phyloP scores from a whole-genome alignment of 1,139 yeast genomes.

The Williopsis jadinii region DNA sequence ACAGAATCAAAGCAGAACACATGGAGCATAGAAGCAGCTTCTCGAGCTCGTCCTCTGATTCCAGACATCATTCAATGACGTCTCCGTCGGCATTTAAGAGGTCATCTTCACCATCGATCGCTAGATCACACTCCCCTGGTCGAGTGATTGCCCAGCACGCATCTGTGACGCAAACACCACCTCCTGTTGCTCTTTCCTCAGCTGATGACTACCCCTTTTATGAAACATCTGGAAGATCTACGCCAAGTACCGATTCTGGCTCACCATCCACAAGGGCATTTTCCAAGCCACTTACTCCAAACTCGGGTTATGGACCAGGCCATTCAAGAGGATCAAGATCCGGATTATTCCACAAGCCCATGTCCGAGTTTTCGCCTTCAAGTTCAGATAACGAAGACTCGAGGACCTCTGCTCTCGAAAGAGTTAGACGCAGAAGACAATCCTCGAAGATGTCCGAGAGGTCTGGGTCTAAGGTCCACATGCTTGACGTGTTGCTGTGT shows the following conservation, averaged over 20 bases:
- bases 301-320: conserved; percentile 4
- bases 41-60: conserved; percentile 30
- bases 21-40: conserved; percentile 27
- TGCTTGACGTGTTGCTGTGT: conserved; percentile 67
- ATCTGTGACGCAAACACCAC: conserved; percentile 23
- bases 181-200: conserved; percentile 20
- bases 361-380: conserved; percentile 51
- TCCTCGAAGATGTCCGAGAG: conserved; percentile 34
- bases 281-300: conserved; percentile 17
- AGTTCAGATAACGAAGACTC: conserved; percentile 68
- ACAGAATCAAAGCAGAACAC: conserved; percentile 79
- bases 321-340: conserved; percentile 15
- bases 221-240: conserved; percentile 27
- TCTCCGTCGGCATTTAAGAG: conserved; percentile 22
- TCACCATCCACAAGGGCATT: conserved; percentile 18
- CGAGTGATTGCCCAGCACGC: conserved; percentile 11
- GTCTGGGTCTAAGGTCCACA: conserved; percentile 13
- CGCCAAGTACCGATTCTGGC: conserved; percentile 24
- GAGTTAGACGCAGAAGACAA: conserved; percentile 55
- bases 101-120: conserved; percentile 28
- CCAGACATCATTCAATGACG: conserved; percentile 23
- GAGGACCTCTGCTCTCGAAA: conserved; percentile 40
- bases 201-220: conserved; percentile 27
- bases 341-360: conserved; percentile 24
- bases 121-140: conserved; percentile 19